Percentiles rank a stretch among this genome's conserved stretches.
phyloP scores from a whole-genome alignment of 73 alveolate species.

The Paramecium sonneborni region DNA sequence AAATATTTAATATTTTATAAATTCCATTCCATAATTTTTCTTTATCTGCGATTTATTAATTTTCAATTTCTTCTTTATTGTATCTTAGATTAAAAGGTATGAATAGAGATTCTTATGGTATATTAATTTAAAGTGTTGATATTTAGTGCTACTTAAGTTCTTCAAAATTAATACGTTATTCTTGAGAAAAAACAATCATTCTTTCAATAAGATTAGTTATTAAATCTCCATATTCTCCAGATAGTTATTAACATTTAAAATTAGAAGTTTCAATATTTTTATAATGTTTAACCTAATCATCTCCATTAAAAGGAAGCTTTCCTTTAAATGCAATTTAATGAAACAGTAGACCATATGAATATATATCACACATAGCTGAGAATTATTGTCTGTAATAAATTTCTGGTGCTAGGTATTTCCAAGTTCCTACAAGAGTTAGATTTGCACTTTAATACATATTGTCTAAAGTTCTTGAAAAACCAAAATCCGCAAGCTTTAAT shows the following conservation, averaged over 20 bases:
- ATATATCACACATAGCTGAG: neutral
- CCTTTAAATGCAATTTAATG: neutral
- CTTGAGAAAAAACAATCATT: neutral
- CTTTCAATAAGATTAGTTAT: neutral
- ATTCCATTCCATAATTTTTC: too few relatives aligned
- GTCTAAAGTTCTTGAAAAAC: neutral
- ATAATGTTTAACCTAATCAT: neutral
- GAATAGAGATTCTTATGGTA: too few relatives aligned
- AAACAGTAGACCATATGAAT: neutral
- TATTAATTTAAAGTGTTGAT: too few relatives aligned
- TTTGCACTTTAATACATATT: neutral
- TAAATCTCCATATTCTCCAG: neutral
- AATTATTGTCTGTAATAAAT: neutral
- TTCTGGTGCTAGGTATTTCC: neutral
- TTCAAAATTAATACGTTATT: neutral
- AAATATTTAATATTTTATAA: too few relatives aligned
- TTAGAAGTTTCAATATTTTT: neutral
- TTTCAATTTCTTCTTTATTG: too few relatives aligned
- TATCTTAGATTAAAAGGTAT: too few relatives aligned
- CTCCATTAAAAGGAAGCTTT: neutral
- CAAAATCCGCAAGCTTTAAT: neutral
- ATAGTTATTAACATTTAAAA: neutral
- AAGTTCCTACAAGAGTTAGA: neutral
- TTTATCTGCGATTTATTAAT: too few relatives aligned
- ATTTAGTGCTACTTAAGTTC: neutral